phyloP scores from a whole-genome alignment of 1,139 yeast genomes.

The Zhuliangozyma parablackwelliae region DNA sequence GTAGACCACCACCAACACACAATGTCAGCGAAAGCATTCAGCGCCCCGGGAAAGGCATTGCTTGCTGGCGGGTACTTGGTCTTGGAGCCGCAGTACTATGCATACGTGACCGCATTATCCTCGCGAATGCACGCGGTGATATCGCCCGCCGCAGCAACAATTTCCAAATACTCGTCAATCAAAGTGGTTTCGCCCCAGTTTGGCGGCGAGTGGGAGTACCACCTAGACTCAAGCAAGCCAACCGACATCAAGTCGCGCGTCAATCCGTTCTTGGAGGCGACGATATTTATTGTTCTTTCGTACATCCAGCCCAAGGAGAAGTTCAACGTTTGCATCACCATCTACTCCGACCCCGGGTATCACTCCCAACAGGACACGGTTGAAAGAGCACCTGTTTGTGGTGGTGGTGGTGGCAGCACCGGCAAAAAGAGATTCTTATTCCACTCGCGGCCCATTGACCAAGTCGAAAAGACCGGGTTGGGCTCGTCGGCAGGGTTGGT shows the following conservation, averaged over 20 bases:
- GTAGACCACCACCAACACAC: neutral
- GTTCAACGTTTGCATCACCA: conserved; percentile 46
- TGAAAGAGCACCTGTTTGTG: conserved; percentile 16
- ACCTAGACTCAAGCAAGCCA: conserved; percentile 12
- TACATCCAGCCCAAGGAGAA: conserved; percentile 38
- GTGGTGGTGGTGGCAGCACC: no score
- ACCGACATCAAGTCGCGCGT: conserved; percentile 15
- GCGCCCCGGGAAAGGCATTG: conserved; percentile 95
- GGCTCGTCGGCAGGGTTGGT: conserved; percentile 96
- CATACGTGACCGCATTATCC: conserved; percentile 84
- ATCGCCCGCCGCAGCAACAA: conserved; percentile 6
- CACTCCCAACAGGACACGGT: conserved; percentile 65
- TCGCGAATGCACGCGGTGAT: conserved; percentile 85
- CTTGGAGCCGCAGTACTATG: conserved; percentile 65
- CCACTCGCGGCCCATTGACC: conserved; percentile 56
- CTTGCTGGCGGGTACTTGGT: conserved; percentile 94
- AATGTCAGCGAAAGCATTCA: conserved; percentile 38
- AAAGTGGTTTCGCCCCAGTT: conserved; percentile 78
- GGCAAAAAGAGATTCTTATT: conserved; percentile 47
- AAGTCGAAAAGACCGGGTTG: conserved; percentile 89
- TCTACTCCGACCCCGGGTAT: conserved; percentile 84
- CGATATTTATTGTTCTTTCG: conserved; percentile 51
- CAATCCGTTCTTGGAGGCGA: conserved; percentile 78
- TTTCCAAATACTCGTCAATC: conserved; percentile 22
- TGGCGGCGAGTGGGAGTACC: conserved; percentile 67